Conservation (phyloP, 306 rosid genomes). For the Begonia peltatifolia region DNA sequence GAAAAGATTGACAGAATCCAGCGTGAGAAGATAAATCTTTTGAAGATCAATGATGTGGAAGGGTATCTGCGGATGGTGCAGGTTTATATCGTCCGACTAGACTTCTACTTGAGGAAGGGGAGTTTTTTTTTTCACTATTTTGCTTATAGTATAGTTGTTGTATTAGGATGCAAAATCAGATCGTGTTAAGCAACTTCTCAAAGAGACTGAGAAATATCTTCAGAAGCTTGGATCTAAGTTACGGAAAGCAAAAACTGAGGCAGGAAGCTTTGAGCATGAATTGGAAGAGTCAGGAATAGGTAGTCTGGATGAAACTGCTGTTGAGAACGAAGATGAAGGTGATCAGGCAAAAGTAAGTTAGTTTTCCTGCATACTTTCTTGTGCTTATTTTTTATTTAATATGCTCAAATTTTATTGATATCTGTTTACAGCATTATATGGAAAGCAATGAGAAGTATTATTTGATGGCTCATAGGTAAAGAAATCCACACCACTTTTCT, state of each 20-base stretch:
- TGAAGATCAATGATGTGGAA: slow-evolving; percentile 96
- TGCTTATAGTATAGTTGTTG: slow-evolving; percentile 5
- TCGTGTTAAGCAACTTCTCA: slow-evolving; percentile 97
- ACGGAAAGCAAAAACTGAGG: slow-evolving; percentile 61
- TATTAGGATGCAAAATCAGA: slow-evolving; percentile 93
- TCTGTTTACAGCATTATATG: slow-evolving; percentile 76
- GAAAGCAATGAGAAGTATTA: slow-evolving; percentile 99
- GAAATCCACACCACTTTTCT: no score
- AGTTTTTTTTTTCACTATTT: background rate
- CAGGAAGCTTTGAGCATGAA: slow-evolving; percentile 62
- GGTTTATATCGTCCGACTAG: slow-evolving; percentile 29
- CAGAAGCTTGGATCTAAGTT: slow-evolving; percentile 96
- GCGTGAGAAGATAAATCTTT: slow-evolving; percentile 94
- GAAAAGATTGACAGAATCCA: slow-evolving; percentile 97
- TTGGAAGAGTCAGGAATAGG: slow-evolving; percentile 27
- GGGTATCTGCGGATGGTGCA: slow-evolving; percentile 99
- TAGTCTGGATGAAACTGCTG: slow-evolving; percentile 47
- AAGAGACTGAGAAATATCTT: slow-evolving; percentile 96
- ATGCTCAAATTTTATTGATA: slow-evolving; percentile 13
- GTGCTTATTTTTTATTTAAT: slow-evolving; percentile 3
- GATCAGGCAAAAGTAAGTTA: slow-evolving; percentile 95
- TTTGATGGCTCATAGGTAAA: slow-evolving; percentile 97
- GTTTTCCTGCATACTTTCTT: slow-evolving; percentile 12
- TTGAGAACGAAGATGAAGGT: slow-evolving; percentile 87
- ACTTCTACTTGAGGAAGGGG: background rate